phyloP scores from a whole-genome alignment of 2,329 filamentous ascomycete species.

The Zopfia rhizophila region DNA sequence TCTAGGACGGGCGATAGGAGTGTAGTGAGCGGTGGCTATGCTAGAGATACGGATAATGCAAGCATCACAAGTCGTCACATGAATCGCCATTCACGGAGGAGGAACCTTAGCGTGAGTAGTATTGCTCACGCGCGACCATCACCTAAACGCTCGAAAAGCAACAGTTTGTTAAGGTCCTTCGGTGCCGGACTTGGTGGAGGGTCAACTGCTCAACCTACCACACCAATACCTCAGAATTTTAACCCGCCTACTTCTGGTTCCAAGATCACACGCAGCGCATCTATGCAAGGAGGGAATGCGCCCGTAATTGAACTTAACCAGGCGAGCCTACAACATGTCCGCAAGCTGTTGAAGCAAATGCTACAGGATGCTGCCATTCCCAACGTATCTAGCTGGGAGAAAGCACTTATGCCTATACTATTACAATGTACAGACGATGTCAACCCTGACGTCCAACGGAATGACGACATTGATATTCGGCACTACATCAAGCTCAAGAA shows the following conservation, averaged over 20 bases:
- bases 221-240: constrained; percentile 24
- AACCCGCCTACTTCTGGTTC: constrained; percentile 39
- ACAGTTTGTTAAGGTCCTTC: constrained; percentile 62
- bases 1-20: constrained; percentile 79
- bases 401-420: constrained; percentile 87
- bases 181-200: constrained; percentile 51
- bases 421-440: constrained; percentile 93
- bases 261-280: constrained; percentile 75
- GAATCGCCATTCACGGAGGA: constrained; percentile 73
- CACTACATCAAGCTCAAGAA: constrained; percentile 99
- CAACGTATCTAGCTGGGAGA: constrained; percentile 84
- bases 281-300: constrained; percentile 78
- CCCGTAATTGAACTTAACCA: constrained; percentile 86
- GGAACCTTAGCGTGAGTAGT: constrained; percentile 87
- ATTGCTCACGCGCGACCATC: constrained; percentile 76
- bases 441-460: constrained; percentile 86
- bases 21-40: constrained; percentile 67
- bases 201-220: constrained; percentile 28
- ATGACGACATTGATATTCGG: constrained; percentile 95
- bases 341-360: constrained; percentile 83
- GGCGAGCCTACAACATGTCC: constrained; percentile 88
- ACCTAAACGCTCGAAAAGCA: constrained; percentile 70
- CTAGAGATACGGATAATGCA: constrained; percentile 70
- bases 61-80: constrained; percentile 73
- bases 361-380: constrained; percentile 79